Conservation (phyloP, 2,329 filamentous ascomycete genomes). For the Cercospora sp. region DNA sequence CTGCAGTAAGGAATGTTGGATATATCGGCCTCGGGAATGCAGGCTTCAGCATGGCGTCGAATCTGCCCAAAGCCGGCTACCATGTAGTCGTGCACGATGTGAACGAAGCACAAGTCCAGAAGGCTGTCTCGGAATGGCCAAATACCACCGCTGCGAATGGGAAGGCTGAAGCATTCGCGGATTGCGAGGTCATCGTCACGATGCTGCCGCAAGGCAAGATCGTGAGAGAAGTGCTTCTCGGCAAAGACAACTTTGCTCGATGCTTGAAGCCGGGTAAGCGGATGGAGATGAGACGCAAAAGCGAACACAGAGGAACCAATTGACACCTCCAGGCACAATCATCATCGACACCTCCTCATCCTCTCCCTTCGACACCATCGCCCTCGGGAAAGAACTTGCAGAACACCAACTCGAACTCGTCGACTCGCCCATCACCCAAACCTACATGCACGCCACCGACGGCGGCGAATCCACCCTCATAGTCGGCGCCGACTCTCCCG, state of each 20-base stretch:
- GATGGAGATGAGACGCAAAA: too few species aligned
- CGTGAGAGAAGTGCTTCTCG: constrained; percentile 37
- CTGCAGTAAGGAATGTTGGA: constrained; percentile 34
- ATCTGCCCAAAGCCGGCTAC: constrained; percentile 39
- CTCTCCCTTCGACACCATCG: constrained; percentile 40
- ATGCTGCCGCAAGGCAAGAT: constrained; percentile 43
- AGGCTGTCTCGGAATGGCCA: constrained; percentile 31
- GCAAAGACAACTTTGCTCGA: constrained; percentile 35
- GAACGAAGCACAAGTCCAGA: constrained; percentile 30
- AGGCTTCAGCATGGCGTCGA: constrained; percentile 39
- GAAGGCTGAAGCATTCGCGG: constrained; percentile 33
- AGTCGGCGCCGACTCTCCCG: constrained; percentile 35
- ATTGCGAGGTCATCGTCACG: constrained; percentile 40
- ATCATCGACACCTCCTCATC: constrained; percentile 41
- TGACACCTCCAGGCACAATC: constrained; percentile 31
- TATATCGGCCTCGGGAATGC: constrained; percentile 42
- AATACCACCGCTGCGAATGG: constrained; percentile 36
- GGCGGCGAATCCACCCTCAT: constrained; percentile 40
- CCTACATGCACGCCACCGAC: constrained; percentile 41
- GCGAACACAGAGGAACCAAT: background rate
- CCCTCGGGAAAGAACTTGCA: constrained; percentile 37
- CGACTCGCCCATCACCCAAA: constrained; percentile 42
- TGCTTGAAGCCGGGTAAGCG: constrained; percentile 31
- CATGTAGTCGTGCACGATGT: constrained; percentile 38
- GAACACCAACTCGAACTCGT: constrained; percentile 37